phyloP scores from a whole-genome alignment of 495 filamentous ascomycete species.

The Xylaria nigripes region DNA sequence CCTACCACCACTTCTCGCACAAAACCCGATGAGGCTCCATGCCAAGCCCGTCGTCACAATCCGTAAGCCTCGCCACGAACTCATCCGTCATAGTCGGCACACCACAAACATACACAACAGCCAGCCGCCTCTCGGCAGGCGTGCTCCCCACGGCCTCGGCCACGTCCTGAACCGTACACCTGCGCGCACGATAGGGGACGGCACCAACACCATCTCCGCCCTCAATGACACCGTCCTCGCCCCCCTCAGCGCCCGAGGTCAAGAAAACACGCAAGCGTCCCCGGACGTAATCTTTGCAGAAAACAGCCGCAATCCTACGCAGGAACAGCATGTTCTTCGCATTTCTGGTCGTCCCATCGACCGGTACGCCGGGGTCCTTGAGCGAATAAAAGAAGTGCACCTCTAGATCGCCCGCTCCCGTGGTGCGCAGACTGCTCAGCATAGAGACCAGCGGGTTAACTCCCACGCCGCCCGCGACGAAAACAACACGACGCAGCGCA shows the following conservation, averaged over 20 bases:
- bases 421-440: conserved; percentile 25
- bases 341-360: background rate
- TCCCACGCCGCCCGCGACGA: conserved; percentile 78
- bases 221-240: conserved; percentile 11
- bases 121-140: conserved; percentile 34
- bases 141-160: conserved; percentile 34
- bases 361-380: too few species aligned
- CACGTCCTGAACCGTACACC: conserved; percentile 45
- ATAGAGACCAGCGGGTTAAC: conserved; percentile 60
- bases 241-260: conserved; percentile 13
- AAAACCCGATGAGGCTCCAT: conserved; percentile 53
- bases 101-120: conserved; percentile 73
- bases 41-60: conserved; percentile 38
- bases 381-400: conserved; percentile 35
- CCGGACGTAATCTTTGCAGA: conserved; percentile 19
- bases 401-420: conserved; percentile 14
- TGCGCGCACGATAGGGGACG: conserved; percentile 35
- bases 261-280: conserved; percentile 31
- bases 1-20: conserved; percentile 85
- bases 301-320: conserved; percentile 30
- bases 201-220: conserved; percentile 14
- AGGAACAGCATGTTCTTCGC: conserved; percentile 36
- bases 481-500: conserved; percentile 49
- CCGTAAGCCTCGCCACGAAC: conserved; percentile 47
- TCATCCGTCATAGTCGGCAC: conserved; percentile 74